Evolutionary conservation across 192 early-diverging fungal species (phyloP).

Genomic region (Linnemannia exigua): DNA sequence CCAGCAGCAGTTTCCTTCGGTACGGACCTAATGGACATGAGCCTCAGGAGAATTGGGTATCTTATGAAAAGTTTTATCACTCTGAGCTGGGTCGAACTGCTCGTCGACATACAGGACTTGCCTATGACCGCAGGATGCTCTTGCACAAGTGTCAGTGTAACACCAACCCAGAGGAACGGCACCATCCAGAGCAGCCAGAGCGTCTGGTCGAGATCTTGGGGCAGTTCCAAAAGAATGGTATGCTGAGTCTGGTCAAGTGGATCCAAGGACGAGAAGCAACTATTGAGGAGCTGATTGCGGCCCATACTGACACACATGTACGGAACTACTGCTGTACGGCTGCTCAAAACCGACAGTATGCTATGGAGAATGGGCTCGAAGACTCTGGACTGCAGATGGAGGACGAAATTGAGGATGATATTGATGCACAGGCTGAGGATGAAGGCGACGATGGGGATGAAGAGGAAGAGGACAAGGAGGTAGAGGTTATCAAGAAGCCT

Average conservation of each 20-base stretch:
- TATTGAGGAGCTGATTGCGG: slow-evolving; percentile 59
- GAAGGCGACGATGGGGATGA: slow-evolving; percentile 14
- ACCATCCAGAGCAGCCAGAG: slow-evolving; percentile 68
- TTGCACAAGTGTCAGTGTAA: slow-evolving; percentile 65
- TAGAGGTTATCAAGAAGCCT: slow-evolving; percentile 3
- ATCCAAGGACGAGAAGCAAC: slow-evolving; percentile 64
- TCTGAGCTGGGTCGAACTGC: slow-evolving; percentile 53
- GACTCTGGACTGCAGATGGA: slow-evolving; percentile 37
- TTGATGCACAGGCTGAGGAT: slow-evolving; percentile 12
- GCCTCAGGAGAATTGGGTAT: slow-evolving; percentile 56
- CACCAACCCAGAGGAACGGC: slow-evolving; percentile 57
- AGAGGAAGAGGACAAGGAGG: slow-evolving; percentile 12
- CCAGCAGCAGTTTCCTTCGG: slow-evolving; percentile 39
- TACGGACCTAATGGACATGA: slow-evolving; percentile 63
- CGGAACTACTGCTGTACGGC: slow-evolving; percentile 62
- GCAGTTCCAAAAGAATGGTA: slow-evolving; percentile 60
- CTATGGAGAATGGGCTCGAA: slow-evolving; percentile 29
- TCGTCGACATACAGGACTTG: slow-evolving; percentile 63
- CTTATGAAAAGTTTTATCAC: slow-evolving; percentile 63
- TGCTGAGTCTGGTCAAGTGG: slow-evolving; percentile 63
- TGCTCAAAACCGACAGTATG: slow-evolving; percentile 43
- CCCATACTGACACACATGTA: slow-evolving; percentile 64
- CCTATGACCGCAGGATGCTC: slow-evolving; percentile 62
- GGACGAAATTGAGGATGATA: slow-evolving; percentile 29
- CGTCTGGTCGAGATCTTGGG: slow-evolving; percentile 61